Percentiles rank a stretch among this genome's conserved stretches.
phyloP scores from a whole-genome alignment of 192 early-diverging fungal species.

The Paraglomus brasilianum region DNA sequence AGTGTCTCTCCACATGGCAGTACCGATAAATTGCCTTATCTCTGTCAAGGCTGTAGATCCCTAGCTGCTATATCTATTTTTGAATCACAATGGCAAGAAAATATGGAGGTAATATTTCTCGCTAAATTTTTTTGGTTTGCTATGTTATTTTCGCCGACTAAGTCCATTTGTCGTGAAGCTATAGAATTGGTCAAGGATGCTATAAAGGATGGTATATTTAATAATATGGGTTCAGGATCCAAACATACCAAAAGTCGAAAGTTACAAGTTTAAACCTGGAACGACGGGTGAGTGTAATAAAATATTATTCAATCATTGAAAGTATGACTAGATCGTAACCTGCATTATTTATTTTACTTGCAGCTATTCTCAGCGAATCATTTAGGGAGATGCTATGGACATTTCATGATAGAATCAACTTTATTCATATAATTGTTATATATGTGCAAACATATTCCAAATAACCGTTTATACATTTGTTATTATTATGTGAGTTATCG shows the following conservation, averaged over 20 bases:
- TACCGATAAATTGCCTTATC: slow-evolving; percentile 94
- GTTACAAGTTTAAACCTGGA: slow-evolving; percentile 61
- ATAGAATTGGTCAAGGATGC: slow-evolving; percentile 90
- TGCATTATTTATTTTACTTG: neutral
- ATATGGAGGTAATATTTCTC: slow-evolving; percentile 61
- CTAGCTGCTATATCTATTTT: slow-evolving; percentile 96
- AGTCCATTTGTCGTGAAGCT: slow-evolving; percentile 59
- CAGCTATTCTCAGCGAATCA: slow-evolving; percentile 29
- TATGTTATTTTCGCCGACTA: neutral
- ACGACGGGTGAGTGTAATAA: slow-evolving; percentile 17
- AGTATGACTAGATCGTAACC: neutral
- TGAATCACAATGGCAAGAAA: slow-evolving; percentile 78
- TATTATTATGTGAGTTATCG: too few species aligned
- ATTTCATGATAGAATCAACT: slow-evolving; percentile 11
- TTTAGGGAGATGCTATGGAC: slow-evolving; percentile 28
- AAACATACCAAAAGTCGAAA: slow-evolving; percentile 79
- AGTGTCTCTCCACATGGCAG: slow-evolving; percentile 93
- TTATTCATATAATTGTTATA: too few species aligned
- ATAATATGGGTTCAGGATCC: slow-evolving; percentile 97
- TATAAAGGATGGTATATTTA: slow-evolving; percentile 97
- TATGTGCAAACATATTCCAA: too few species aligned
- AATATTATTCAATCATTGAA: neutral
- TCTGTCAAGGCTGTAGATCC: slow-evolving; percentile 95
- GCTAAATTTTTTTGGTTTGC: neutral
- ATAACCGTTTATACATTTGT: too few species aligned